Conservation (phyloP, 495 filamentous ascomycete genomes). For the Penicillium herquei region DNA sequence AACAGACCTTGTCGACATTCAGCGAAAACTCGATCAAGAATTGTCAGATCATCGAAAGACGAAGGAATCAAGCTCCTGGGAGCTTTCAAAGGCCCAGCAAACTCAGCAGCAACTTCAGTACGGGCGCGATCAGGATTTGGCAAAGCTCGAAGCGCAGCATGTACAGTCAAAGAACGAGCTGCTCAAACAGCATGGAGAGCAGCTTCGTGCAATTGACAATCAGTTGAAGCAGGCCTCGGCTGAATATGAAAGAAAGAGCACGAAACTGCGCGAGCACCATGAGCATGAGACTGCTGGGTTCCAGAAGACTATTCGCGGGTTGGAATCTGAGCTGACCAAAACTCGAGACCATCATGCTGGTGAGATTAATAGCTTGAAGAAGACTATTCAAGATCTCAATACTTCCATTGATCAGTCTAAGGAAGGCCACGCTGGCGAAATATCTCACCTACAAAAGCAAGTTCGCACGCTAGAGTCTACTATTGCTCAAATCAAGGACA, state of each 20-base stretch:
- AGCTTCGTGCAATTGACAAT: constrained; percentile 45
- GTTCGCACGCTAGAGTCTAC: constrained; percentile 55
- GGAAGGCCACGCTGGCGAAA: constrained; percentile 59
- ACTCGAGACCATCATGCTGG: constrained; percentile 49
- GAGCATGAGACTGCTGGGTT: constrained; percentile 65
- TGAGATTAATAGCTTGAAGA: constrained; percentile 22
- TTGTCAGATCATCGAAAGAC: constrained; percentile 71
- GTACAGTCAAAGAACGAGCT: constrained; percentile 42
- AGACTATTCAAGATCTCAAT: constrained; percentile 54
- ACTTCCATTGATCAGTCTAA: constrained; percentile 53
- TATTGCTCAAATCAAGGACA: constrained; percentile 50
- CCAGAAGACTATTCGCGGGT: constrained; percentile 53
- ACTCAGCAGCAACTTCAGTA: constrained; percentile 71
- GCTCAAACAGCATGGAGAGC: constrained; percentile 47
- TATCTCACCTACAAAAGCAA: constrained; percentile 54
- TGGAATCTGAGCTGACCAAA: constrained; percentile 62
- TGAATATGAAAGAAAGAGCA: constrained; percentile 47
- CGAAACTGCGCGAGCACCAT: constrained; percentile 47
- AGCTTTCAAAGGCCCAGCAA: constrained; percentile 63
- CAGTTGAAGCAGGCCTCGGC: constrained; percentile 49
- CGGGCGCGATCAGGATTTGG: constrained; percentile 61
- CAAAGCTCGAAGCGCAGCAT: constrained; percentile 47
- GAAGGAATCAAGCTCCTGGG: constrained; percentile 63
- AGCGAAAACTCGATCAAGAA: constrained; percentile 72
- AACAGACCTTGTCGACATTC: constrained; percentile 61